Conservation (phyloP, 441 rosid genomes). For the Adansonia grandidieri region DNA sequence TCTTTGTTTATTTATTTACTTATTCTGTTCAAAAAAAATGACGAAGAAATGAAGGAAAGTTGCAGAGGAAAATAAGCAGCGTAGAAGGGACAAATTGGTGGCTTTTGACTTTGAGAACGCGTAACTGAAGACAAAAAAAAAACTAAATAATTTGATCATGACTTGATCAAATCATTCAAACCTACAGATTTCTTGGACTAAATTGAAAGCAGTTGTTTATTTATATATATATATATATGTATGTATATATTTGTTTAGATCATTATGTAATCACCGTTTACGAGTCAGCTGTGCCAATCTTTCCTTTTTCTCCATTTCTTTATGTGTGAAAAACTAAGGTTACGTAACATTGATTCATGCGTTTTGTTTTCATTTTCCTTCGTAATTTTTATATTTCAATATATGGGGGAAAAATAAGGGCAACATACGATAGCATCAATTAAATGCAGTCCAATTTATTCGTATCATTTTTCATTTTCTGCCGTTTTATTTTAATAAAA, state of each 20-base stretch:
- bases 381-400: too few relatives aligned
- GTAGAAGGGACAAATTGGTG: not conserved
- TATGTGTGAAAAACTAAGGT: too few relatives aligned
- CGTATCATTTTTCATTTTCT: too few relatives aligned
- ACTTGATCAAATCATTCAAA: not conserved
- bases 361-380: too few relatives aligned
- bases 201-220: not conserved
- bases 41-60: not conserved
- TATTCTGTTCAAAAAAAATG: not conserved
- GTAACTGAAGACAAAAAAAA: not conserved
- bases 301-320: not conserved
- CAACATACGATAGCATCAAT: too few relatives aligned
- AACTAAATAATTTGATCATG: not conserved
- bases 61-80: not conserved
- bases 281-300: not conserved
- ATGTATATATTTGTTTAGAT: not conserved
- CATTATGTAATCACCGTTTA: not conserved
- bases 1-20: not conserved
- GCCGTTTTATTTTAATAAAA: too few relatives aligned
- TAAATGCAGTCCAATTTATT: too few relatives aligned
- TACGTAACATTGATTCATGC: too few relatives aligned
- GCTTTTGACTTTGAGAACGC: conserved; percentile 27
- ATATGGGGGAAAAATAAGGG: too few relatives aligned
- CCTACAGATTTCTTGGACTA: not conserved
- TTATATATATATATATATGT: too few relatives aligned